Percentiles rank a stretch among this genome's conserved stretches.
Conservation (phyloP, 1,284 basidiomycete genomes). For the Malassezia cuniculi region DNA sequence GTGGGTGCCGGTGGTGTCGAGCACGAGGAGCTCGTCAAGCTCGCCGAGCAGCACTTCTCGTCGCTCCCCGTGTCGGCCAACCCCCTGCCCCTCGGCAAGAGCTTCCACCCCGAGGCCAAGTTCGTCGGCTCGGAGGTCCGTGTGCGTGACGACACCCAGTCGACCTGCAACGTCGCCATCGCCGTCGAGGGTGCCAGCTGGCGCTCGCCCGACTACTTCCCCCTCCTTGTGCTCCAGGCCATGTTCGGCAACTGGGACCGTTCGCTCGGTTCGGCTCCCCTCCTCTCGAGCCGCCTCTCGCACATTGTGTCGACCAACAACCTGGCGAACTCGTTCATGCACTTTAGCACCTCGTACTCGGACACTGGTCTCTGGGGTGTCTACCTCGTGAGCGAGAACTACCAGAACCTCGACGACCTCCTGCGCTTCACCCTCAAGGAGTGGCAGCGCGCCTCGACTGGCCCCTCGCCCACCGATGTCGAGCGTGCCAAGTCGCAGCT, state of each 20-base stretch:
- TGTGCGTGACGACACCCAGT: conserved; percentile 76
- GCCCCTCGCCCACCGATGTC: conserved; percentile 72
- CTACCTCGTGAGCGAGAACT: conserved; percentile 81
- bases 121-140: conserved; percentile 95
- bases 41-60: conserved; percentile 87
- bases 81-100: conserved; percentile 72
- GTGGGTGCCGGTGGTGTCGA: conserved; percentile 92
- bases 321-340: conserved; percentile 98
- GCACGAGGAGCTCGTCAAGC: conserved; percentile 80
- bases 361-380: conserved; percentile 99
- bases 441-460: conserved; percentile 90
- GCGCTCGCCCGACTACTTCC: conserved; percentile 97
- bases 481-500: conserved; percentile 95
- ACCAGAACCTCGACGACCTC: conserved; percentile 74
- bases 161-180: conserved; percentile 84
- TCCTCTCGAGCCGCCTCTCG: conserved; percentile 79
- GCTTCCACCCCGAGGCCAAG: conserved; percentile 50
- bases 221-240: conserved; percentile 95
- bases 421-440: conserved; percentile 87
- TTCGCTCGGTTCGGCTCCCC: conserved; percentile 74
- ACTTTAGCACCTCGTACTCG: conserved; percentile 98
- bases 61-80: conserved; percentile 71
- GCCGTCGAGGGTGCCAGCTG: conserved; percentile 96
- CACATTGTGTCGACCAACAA: conserved; percentile 85
- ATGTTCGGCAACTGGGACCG: conserved; percentile 99